Evolutionary conservation across 495 filamentous ascomycete species (phyloP).

Genomic region (Margaritispora aquatica): DNA sequence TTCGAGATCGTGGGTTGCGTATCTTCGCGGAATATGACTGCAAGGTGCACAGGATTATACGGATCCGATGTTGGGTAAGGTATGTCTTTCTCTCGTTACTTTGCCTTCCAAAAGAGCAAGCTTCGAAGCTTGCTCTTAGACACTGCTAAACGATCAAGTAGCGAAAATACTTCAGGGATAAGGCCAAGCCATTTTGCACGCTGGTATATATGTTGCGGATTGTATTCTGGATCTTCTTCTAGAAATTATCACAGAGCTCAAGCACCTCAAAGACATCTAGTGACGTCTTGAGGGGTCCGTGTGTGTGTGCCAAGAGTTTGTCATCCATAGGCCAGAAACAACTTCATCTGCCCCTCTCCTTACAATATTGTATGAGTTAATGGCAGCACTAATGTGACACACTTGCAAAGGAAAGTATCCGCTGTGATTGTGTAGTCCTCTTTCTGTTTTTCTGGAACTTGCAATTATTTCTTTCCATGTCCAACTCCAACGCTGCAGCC

Average conservation of each 20-base stretch:
- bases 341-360: background rate
- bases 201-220: background rate
- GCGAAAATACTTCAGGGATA: slow-evolving; percentile 18
- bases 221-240: background rate
- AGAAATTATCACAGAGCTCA: background rate
- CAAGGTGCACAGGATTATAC: background rate
- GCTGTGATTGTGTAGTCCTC: no score
- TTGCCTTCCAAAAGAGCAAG: background rate
- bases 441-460: no score
- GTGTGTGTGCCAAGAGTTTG: background rate
- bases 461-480: no score
- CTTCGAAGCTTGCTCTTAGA: background rate
- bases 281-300: background rate
- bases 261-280: background rate
- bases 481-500: no score
- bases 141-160: background rate
- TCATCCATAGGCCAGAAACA: background rate
- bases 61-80: background rate
- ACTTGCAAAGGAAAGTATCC: no score
- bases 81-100: background rate
- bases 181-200: slow-evolving; percentile 22
- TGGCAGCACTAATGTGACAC: no score
- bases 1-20: background rate
- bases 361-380: no score
- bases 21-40: background rate